These are phyloP conservation scores for Chaetomiaceae sp. DNA, from an alignment of 2,329 filamentous ascomycete genomes.

Conservation along the genomic window DNA sequence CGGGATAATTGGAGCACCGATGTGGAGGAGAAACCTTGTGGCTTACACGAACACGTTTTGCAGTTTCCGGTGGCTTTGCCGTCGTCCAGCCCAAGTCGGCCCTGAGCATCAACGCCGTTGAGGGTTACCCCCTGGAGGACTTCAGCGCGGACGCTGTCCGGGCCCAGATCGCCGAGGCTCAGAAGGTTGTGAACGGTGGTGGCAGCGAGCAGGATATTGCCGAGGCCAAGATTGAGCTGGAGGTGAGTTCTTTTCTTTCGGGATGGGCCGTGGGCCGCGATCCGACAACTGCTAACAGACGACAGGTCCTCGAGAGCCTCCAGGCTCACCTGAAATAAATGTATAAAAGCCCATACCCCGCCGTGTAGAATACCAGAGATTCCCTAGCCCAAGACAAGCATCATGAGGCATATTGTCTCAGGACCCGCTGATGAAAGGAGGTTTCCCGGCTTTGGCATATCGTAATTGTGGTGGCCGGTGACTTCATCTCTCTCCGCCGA, in stretches of 20 bases:
- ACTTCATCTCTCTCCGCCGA: background rate
- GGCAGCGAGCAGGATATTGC: constrained; percentile 97
- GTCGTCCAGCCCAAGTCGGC: constrained; percentile 91
- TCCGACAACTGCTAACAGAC: constrained; percentile 38
- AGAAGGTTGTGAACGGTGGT: constrained; percentile 86
- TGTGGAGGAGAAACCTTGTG: background rate
- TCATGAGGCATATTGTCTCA: constrained; percentile 16
- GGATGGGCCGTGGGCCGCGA: background rate
- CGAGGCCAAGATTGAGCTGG: constrained; percentile 98
- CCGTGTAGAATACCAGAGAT: constrained; percentile 31
- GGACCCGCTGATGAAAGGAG: background rate
- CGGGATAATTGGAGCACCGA: background rate
- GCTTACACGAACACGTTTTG: constrained; percentile 17
- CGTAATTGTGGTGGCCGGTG: constrained; percentile 3
- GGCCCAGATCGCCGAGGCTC: constrained; percentile 87
- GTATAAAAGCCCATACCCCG: constrained; percentile 39
- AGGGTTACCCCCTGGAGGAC: constrained; percentile 91
- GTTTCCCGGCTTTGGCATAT: background rate
- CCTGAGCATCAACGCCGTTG: constrained; percentile 97
- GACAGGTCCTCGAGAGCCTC: constrained; percentile 75
- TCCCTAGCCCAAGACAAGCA: constrained; percentile 27
- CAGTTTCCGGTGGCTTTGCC: constrained; percentile 95
- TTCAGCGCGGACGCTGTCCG: constrained; percentile 90
- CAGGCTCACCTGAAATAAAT: constrained; percentile 76
- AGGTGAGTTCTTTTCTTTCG: constrained; percentile 55